A percentile compares a stretch with the other conserved stretches of the same genome.
phyloP scores from a whole-genome alignment of 352 stramenopile species.

The Halophytophthora polymorphica region DNA sequence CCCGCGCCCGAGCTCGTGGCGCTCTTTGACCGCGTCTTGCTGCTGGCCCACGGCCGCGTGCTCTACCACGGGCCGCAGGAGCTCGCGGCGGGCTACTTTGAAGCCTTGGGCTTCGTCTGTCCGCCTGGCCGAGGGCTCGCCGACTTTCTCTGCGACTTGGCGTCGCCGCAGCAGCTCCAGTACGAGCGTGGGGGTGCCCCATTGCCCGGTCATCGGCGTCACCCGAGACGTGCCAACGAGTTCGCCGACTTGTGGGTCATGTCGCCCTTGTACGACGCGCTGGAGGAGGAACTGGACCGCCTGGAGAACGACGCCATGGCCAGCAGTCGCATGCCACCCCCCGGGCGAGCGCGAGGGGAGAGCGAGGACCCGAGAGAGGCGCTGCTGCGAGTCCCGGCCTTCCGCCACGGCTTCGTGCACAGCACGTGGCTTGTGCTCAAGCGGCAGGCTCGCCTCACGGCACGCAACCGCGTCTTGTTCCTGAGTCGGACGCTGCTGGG shows the following conservation, averaged over 20 bases:
- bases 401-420: constrained; percentile 28
- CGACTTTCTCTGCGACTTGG: constrained; percentile 49
- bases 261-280: constrained; percentile 38
- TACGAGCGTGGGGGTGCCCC: constrained; percentile 27
- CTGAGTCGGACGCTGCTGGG: constrained; percentile 29
- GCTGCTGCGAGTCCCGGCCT: constrained; percentile 35
- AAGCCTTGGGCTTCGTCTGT: constrained; percentile 55
- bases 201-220: constrained; percentile 26
- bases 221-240: constrained; percentile 30
- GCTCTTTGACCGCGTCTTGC: constrained; percentile 91
- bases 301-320: constrained; percentile 24
- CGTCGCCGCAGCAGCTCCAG: constrained; percentile 33
- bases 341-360: constrained; percentile 21
- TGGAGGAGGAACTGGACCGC: constrained; percentile 31
- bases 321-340: constrained; percentile 15
- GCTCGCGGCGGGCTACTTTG: constrained; percentile 77
- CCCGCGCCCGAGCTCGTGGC: constrained; percentile 89
- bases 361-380: constrained; percentile 29
- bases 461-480: constrained; percentile 37
- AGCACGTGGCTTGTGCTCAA: constrained; percentile 37
- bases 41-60: constrained; percentile 86
- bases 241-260: constrained; percentile 43
- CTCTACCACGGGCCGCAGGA: constrained; percentile 81
- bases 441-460: constrained; percentile 34
- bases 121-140: constrained; percentile 37